Percentiles rank a stretch among this genome's conserved stretches.
These are phyloP conservation scores for Capsicum chinense DNA, from an alignment of 257 asterid genomes.

Conservation along the genomic window DNA sequence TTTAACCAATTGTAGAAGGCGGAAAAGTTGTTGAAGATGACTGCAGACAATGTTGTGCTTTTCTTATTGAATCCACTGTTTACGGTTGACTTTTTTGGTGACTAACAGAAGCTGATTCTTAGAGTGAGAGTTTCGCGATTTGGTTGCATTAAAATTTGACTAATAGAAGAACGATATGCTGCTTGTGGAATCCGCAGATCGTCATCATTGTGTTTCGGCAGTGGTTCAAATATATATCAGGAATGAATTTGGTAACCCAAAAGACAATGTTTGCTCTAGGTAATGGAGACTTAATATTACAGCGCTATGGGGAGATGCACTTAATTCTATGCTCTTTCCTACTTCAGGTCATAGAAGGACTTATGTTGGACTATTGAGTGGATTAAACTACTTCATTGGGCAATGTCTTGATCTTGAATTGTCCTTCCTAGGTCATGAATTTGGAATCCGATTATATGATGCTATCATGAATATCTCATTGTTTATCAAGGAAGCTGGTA, in stretches of 20 bases:
- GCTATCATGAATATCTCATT: background rate
- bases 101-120: background rate
- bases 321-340: background rate
- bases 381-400: background rate
- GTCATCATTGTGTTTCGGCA: background rate
- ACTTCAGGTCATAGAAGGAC: constrained; percentile 7
- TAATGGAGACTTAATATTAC: background rate
- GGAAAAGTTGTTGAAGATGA: constrained; percentile 5
- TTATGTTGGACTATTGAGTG: background rate
- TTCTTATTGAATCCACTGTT: background rate
- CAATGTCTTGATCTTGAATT: constrained; percentile 10
- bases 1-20: background rate
- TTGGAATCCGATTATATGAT: constrained; percentile 4
- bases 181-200: background rate
- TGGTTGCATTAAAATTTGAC: background rate
- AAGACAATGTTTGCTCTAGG: background rate
- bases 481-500: background rate
- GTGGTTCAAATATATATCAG: background rate
- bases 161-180: background rate
- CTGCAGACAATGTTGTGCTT: constrained; percentile 4
- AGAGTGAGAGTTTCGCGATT: background rate
- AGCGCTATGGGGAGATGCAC: constrained; percentile 12
- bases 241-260: background rate
- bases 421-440: background rate
- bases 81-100: background rate